Conservation (phyloP, 371 early-diverging fungal species). For the Nematocida displodere region DNA sequence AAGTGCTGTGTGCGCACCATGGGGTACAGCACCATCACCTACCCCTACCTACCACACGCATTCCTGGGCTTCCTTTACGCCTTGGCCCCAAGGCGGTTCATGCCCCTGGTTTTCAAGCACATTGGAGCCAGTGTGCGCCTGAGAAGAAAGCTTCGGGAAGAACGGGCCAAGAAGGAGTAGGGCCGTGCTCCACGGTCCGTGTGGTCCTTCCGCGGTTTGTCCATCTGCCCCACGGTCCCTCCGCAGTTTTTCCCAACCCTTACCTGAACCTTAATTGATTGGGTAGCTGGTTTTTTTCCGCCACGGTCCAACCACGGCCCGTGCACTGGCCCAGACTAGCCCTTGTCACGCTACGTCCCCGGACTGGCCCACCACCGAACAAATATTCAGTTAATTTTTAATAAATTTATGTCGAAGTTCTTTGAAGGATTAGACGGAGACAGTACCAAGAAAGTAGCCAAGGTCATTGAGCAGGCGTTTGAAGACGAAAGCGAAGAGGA, state of each 20-base stretch:
- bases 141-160: background rate
- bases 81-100: background rate
- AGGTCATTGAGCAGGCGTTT: background rate
- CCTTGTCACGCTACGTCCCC: too few relatives aligned
- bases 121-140: background rate
- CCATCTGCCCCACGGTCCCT: too few relatives aligned
- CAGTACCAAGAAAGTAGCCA: slow-evolving; percentile 8
- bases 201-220: too few relatives aligned
- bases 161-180: slow-evolving; percentile 13
- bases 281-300: too few relatives aligned
- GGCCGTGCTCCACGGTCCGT: too few relatives aligned
- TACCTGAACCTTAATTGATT: too few relatives aligned
- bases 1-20: slow-evolving; percentile 14
- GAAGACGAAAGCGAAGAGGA: slow-evolving; percentile 47
- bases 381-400: too few relatives aligned
- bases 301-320: too few relatives aligned
- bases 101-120: background rate
- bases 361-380: too few relatives aligned
- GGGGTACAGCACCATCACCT: slow-evolving; percentile 10
- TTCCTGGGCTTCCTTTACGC: background rate
- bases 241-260: too few relatives aligned
- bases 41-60: slow-evolving; percentile 42
- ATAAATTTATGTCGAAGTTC: slow-evolving; percentile 49
- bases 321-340: too few relatives aligned
- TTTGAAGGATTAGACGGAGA: slow-evolving; percentile 39